phyloP scores from a whole-genome alignment of 129 eudicot species.

The Tanacetum coccineum region DNA sequence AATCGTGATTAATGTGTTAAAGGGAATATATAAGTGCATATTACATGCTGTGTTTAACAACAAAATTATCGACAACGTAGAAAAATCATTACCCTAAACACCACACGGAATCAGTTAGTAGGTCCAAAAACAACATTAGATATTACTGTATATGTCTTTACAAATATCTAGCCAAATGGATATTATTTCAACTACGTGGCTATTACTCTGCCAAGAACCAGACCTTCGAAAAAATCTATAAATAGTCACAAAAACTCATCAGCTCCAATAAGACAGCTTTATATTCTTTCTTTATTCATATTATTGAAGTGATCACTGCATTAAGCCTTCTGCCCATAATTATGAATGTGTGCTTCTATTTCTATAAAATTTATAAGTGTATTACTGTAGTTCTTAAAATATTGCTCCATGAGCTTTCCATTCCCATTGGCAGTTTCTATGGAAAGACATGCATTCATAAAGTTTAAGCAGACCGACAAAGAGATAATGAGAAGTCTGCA shows the following conservation, averaged over 20 bases:
- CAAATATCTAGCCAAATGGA: neutral
- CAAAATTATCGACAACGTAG: neutral
- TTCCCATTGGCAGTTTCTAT: neutral
- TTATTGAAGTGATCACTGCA: neutral
- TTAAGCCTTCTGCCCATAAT: slow-evolving; percentile 10
- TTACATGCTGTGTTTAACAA: neutral
- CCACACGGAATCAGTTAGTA: neutral
- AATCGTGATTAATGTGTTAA: neutral
- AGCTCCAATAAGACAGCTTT: neutral
- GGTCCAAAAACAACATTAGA: neutral
- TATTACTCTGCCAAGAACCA: neutral
- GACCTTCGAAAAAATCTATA: slow-evolving; percentile 5
- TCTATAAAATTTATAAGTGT: neutral
- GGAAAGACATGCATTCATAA: too few species aligned
- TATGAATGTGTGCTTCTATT: slow-evolving; percentile 3
- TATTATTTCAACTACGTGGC: too few species aligned
- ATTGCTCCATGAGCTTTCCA: neutral
- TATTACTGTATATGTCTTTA: neutral
- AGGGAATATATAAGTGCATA: neutral
- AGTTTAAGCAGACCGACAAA: too few species aligned
- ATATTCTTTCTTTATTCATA: neutral
- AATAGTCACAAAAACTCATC: neutral
- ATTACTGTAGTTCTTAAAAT: neutral
- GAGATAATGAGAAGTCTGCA: too few species aligned
- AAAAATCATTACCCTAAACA: neutral